These are phyloP conservation scores for Calonectria naviculata DNA, from an alignment of 2,329 filamentous ascomycete genomes.

Conservation along the genomic window DNA sequence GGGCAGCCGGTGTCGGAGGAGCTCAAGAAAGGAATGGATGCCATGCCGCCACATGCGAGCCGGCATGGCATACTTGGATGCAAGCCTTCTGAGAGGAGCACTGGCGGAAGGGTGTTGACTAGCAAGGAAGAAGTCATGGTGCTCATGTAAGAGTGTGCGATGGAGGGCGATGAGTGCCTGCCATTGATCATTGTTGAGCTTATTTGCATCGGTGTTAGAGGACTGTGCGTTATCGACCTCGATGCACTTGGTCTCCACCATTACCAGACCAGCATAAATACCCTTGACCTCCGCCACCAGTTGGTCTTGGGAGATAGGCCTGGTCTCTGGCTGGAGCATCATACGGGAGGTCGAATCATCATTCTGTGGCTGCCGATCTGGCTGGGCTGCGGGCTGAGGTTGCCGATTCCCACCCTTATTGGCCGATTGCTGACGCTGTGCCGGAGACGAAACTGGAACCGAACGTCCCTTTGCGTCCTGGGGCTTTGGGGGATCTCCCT, in stretches of 20 bases:
- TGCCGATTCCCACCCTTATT: neutral
- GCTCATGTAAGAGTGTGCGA: slow-evolving; percentile 82
- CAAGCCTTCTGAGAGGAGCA: slow-evolving; percentile 72
- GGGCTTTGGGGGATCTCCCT: slow-evolving; percentile 28
- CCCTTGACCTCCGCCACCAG: slow-evolving; percentile 84
- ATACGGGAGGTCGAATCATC: slow-evolving; percentile 16
- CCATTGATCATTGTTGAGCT: slow-evolving; percentile 78
- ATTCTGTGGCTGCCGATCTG: neutral
- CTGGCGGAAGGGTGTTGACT: slow-evolving; percentile 86
- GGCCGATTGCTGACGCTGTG: neutral
- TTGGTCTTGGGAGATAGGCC: slow-evolving; percentile 80
- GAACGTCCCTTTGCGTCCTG: neutral
- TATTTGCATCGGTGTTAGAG: slow-evolving; percentile 54
- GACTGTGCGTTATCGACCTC: slow-evolving; percentile 78
- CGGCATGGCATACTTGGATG: slow-evolving; percentile 89
- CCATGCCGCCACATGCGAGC: slow-evolving; percentile 95
- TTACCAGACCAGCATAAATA: slow-evolving; percentile 84
- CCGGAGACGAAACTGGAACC: neutral
- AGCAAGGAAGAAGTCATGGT: slow-evolving; percentile 88
- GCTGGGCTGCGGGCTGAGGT: slow-evolving; percentile 66
- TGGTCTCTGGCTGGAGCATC: slow-evolving; percentile 51
- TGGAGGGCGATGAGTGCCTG: slow-evolving; percentile 86
- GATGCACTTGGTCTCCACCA: slow-evolving; percentile 90
- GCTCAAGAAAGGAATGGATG: slow-evolving; percentile 86
- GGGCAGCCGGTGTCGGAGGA: slow-evolving; percentile 80